phyloP scores from a whole-genome alignment of 1,284 basidiomycete genomes.

The Xerocomus amazonicus region DNA sequence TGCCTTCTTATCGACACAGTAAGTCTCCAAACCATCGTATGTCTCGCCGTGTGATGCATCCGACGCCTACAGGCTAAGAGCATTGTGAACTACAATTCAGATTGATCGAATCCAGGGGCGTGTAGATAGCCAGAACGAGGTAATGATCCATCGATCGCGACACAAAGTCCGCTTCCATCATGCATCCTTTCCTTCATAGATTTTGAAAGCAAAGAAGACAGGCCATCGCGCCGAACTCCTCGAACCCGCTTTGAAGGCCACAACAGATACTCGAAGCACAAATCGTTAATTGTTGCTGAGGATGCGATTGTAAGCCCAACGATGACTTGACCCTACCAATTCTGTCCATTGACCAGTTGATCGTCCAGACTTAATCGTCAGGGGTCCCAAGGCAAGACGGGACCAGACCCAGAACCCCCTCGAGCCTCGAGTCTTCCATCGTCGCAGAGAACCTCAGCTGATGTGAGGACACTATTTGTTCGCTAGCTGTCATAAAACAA shows the following conservation, averaged over 20 bases:
- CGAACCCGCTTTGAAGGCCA: conserved; percentile 67
- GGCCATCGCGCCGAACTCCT: conserved; percentile 75
- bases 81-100: conserved; percentile 86
- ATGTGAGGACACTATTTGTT: background rate
- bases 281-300: conserved; percentile 74
- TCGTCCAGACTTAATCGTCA: conserved; percentile 52
- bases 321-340: background rate
- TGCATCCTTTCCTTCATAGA: conserved; percentile 37
- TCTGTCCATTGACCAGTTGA: conserved; percentile 7
- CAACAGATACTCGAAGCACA: conserved; percentile 61
- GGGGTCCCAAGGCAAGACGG: conserved; percentile 38
- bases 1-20: conserved; percentile 99
- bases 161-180: background rate
- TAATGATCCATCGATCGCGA: conserved; percentile 25
- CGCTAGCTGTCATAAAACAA: background rate
- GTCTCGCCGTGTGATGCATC: background rate
- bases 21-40: conserved; percentile 15
- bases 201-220: conserved; percentile 68
- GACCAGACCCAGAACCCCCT: conserved; percentile 19
- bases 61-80: conserved; percentile 70
- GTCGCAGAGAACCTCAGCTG: conserved; percentile 14
- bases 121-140: conserved; percentile 80
- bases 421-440: conserved; percentile 18
- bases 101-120: conserved; percentile 71
- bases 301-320: conserved; percentile 61